Percentiles rank a stretch among this genome's conserved stretches.
Evolutionary conservation across 805 yeast genomes (phyloP).

Genomic region (Suhomyces vadensis): DNA sequence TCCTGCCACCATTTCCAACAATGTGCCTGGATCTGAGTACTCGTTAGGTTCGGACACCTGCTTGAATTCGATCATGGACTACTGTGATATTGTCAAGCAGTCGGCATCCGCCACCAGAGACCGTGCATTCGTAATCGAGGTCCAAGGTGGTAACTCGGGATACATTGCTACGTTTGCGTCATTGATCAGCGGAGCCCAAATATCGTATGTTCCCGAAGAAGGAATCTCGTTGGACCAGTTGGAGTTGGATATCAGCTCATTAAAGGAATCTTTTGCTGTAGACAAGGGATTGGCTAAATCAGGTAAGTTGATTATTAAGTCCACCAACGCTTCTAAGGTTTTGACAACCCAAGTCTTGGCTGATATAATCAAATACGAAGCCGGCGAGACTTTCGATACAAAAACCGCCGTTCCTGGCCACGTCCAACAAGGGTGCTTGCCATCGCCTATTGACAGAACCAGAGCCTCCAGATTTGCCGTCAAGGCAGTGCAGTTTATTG

Average conservation of each 20-base stretch:
- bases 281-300: conserved; percentile 80
- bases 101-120: conserved; percentile 93
- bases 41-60: conserved; percentile 96
- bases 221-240: conserved; percentile 67
- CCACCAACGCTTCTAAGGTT: conserved; percentile 78
- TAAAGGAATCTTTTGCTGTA: conserved; percentile 64
- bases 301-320: conserved; percentile 83
- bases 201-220: conserved; percentile 88
- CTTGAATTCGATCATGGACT: conserved; percentile 82
- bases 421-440: conserved; percentile 95
- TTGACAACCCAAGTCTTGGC: conserved; percentile 83
- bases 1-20: conserved; percentile 96
- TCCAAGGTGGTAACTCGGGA: conserved; percentile 97
- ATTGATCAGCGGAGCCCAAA: conserved; percentile 86
- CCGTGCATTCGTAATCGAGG: conserved; percentile 94
- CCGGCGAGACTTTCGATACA: conserved; percentile 76
- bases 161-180: conserved; percentile 86
- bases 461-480: conserved; percentile 88
- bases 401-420: conserved; percentile 98
- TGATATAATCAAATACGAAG: conserved; percentile 78
- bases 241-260: conserved; percentile 70
- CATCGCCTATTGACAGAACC: conserved; percentile 92
- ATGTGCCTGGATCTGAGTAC: conserved; percentile 98
- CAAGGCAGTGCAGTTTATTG: conserved; percentile 85
- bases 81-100: conserved; percentile 94